Base-by-base conservation (phyloP, 768 basidiomycete genomes). In the Mycena maculata region DNA sequence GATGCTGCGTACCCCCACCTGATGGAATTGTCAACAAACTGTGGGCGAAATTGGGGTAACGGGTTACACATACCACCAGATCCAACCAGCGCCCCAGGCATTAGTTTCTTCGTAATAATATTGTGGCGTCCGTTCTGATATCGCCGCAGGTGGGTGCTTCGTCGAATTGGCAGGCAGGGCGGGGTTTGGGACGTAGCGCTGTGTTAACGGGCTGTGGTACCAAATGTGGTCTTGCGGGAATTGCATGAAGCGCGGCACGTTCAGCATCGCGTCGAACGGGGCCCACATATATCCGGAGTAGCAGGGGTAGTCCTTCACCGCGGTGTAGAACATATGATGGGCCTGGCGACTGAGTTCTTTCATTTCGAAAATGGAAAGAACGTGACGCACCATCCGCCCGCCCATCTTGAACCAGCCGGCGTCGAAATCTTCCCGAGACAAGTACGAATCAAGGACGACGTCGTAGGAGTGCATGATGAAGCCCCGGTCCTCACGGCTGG, bases 231-330 rank as follows among this genome's bases (percentile, higher is more conserved):
- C 75, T 68, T 84, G 84, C 68, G 84, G 72, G 64, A 86, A 86
- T 59, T 78, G 77, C 57, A 84, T 76, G 10, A 85, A 76, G 31
- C 85, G 83, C 15, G 85, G 84, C 44, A 86, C 72, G 61, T 86
- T 86, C 53, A 86, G 76, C 22, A 86, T 72, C 9, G 85, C 82
- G 66, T 86, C 83, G 62, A 86, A 85, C 18, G 86, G 85, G 41
- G 81, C 84, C 85, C 85, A 86, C 18, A 86, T 79, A 70, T 85
- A 85, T 7, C 85, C 85, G 31, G 83, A 76, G 69, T 86, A 86
- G 69, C 85, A 86, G 15, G 71, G 76, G 55, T 83, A 71, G 52
- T 81, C 82, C 47, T 75, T 75, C 60, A 86, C 56, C 36, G 80
- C 83, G 4, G 83, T 86, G 68, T 84, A 84, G 12, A 86, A 76